phyloP scores from a whole-genome alignment of 2,329 filamentous ascomycete genomes.

The Trichoderma cornu-damae region DNA sequence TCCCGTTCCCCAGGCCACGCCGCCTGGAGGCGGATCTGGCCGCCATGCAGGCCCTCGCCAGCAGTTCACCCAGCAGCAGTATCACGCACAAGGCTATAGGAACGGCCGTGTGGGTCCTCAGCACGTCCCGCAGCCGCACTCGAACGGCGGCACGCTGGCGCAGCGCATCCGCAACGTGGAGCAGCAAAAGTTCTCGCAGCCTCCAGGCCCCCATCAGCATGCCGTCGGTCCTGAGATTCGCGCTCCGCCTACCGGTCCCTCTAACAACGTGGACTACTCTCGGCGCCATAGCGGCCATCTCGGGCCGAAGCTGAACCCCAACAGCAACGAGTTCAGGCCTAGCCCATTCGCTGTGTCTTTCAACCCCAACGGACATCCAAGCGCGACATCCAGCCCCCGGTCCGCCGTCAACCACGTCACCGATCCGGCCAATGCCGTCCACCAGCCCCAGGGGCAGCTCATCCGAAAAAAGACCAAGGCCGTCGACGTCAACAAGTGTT shows the following conservation, averaged over 20 bases:
- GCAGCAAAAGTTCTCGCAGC: conserved; percentile 46
- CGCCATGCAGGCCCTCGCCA: conserved; percentile 48
- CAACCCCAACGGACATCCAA: conserved; percentile 63
- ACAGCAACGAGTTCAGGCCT: conserved; percentile 75
- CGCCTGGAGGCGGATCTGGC: conserved; percentile 29
- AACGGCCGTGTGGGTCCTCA: conserved; percentile 44
- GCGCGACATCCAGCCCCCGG: conserved; percentile 66
- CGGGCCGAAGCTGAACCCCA: conserved; percentile 57
- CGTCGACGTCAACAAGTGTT: conserved; percentile 65
- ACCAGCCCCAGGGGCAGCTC: conserved; percentile 38
- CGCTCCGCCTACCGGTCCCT: conserved; percentile 68
- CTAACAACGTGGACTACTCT: conserved; percentile 52
- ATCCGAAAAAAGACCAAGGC: conserved; percentile 68
- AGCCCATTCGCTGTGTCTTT: conserved; percentile 77
- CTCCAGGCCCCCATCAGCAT: conserved; percentile 42
- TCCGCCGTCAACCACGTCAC: conserved; percentile 51
- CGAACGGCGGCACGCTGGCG: conserved; percentile 44
- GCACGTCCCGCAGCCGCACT: conserved; percentile 38
- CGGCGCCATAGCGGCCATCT: conserved; percentile 50
- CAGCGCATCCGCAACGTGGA: conserved; percentile 50
- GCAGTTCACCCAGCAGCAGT: conserved; percentile 43
- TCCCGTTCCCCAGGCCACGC: conserved; percentile 31
- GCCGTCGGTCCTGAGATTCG: conserved; percentile 60
- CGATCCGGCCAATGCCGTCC: conserved; percentile 27
- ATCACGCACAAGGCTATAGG: conserved; percentile 44